A percentile compares a stretch with the other conserved stretches of the same genome.
Evolutionary conservation across 2,329 filamentous ascomycete species (phyloP).

Genomic region (Scedosporium aurantiacum): DNA sequence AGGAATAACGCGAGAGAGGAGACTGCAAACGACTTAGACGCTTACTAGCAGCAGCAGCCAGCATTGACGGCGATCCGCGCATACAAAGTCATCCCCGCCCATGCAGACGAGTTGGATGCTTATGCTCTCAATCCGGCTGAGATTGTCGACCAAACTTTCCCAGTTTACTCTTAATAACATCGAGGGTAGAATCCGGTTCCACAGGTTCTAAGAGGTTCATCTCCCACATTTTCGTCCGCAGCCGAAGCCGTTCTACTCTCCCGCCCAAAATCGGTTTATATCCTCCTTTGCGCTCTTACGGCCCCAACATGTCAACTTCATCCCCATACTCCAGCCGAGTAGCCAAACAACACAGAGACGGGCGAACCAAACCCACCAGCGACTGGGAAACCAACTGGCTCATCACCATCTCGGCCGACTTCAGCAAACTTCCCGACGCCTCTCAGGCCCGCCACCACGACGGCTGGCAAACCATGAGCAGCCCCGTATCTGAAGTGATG

Average conservation of each 20-base stretch:
- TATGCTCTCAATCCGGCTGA: too few species aligned
- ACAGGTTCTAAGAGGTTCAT: too few species aligned
- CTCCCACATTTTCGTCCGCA: too few species aligned
- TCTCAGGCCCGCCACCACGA: background rate
- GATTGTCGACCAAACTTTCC: too few species aligned
- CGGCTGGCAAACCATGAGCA: background rate
- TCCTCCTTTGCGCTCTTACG: background rate
- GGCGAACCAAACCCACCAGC: background rate
- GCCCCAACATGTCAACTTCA: background rate
- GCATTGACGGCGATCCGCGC: background rate
- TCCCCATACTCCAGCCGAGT: background rate
- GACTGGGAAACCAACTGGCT: background rate
- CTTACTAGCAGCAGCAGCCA: background rate
- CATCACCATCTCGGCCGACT: background rate
- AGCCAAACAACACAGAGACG: background rate
- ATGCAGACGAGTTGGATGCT: too few species aligned
- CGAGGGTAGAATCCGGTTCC: too few species aligned
- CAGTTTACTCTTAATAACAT: too few species aligned
- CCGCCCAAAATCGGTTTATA: too few species aligned
- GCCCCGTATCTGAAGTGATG: background rate
- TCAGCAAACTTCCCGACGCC: background rate
- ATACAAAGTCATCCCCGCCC: too few species aligned
- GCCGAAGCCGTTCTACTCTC: too few species aligned
- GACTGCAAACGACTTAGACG: background rate
- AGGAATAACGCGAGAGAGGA: background rate